These are phyloP conservation scores for Chaetomium tenue DNA, from an alignment of 495 filamentous ascomycete genomes.

Conservation along the genomic window DNA sequence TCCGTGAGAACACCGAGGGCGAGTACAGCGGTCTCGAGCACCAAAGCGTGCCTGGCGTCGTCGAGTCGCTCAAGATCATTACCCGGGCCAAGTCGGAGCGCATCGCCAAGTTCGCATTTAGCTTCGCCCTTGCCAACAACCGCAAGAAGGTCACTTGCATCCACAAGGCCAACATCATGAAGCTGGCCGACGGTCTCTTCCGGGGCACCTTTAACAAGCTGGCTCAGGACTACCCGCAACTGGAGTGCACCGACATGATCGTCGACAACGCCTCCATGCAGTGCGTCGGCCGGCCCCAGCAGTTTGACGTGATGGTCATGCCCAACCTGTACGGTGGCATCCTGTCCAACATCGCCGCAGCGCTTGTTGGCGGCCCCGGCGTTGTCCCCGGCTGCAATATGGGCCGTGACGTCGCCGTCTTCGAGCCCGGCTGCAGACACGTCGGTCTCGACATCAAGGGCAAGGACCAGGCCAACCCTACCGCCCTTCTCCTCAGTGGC, in stretches of 20 bases:
- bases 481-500: slow-evolving; percentile 88
- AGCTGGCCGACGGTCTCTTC: slow-evolving; percentile 97
- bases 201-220: slow-evolving; percentile 92
- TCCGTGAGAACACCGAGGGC: slow-evolving; percentile 99
- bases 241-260: slow-evolving; percentile 98
- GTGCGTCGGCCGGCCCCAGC: slow-evolving; percentile 89
- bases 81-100: slow-evolving; percentile 97
- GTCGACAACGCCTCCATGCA: slow-evolving; percentile 99
- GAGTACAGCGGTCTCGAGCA: slow-evolving; percentile 99
- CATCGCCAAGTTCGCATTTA: slow-evolving; percentile 97
- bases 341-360: slow-evolving; percentile 96
- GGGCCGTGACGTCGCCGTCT: slow-evolving; percentile 96
- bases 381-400: slow-evolving; percentile 99
- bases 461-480: slow-evolving; percentile 98
- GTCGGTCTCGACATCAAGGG: slow-evolving; percentile 98
- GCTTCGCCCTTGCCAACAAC: slow-evolving; percentile 96
- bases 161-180: slow-evolving; percentile 99
- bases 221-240: slow-evolving; percentile 86
- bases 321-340: slow-evolving; percentile 99
- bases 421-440: slow-evolving; percentile 97
- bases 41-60: slow-evolving; percentile 93
- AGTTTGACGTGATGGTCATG: slow-evolving; percentile 99
- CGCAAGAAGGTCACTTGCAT: slow-evolving; percentile 98
- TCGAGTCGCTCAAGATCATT: slow-evolving; percentile 99
- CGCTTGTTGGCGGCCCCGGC: slow-evolving; percentile 96